Evolutionary conservation across 805 yeast species (phyloP).

Genomic region (Zygosaccharomyces lentus): DNA sequence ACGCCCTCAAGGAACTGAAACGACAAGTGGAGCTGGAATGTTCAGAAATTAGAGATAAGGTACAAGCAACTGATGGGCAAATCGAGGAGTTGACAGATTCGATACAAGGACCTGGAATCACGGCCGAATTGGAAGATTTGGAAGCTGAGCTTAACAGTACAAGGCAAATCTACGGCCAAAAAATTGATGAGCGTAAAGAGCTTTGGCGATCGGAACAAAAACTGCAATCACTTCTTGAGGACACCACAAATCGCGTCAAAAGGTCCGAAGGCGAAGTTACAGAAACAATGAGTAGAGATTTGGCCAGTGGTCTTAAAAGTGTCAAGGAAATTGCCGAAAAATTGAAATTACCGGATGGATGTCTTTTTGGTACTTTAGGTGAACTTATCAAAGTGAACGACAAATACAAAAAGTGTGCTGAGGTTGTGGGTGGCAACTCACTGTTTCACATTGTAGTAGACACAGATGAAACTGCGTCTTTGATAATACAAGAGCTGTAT

Average conservation of each 20-base stretch:
- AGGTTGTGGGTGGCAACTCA: slow-evolving; percentile 82
- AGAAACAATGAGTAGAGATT: slow-evolving; percentile 71
- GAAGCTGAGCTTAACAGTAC: slow-evolving; percentile 30
- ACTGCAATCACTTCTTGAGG: slow-evolving; percentile 50
- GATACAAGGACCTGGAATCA: slow-evolving; percentile 36
- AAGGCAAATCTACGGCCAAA: slow-evolving; percentile 40
- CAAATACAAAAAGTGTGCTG: slow-evolving; percentile 80
- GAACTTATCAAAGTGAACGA: slow-evolving; percentile 78
- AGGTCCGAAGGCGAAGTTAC: slow-evolving; percentile 56
- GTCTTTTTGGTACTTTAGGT: slow-evolving; percentile 81
- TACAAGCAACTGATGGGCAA: slow-evolving; percentile 29
- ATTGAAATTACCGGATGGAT: slow-evolving; percentile 48
- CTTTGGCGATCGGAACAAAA: slow-evolving; percentile 79
- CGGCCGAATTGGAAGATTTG: slow-evolving; percentile 33
- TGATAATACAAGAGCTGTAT: slow-evolving; percentile 69
- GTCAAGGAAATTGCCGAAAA: slow-evolving; percentile 59
- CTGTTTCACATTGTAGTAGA: slow-evolving; percentile 88
- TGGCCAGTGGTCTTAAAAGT: slow-evolving; percentile 63
- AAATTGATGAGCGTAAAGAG: slow-evolving; percentile 63
- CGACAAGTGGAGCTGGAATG: slow-evolving; percentile 17
- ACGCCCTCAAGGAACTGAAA: slow-evolving; percentile 26
- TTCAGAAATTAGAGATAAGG: slow-evolving; percentile 16
- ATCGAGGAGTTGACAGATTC: slow-evolving; percentile 36
- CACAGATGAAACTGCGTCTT: slow-evolving; percentile 74
- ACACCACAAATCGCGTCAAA: slow-evolving; percentile 51